Conservation (phyloP, 2,329 filamentous ascomycete species). For the Aspergillus intermedius region DNA sequence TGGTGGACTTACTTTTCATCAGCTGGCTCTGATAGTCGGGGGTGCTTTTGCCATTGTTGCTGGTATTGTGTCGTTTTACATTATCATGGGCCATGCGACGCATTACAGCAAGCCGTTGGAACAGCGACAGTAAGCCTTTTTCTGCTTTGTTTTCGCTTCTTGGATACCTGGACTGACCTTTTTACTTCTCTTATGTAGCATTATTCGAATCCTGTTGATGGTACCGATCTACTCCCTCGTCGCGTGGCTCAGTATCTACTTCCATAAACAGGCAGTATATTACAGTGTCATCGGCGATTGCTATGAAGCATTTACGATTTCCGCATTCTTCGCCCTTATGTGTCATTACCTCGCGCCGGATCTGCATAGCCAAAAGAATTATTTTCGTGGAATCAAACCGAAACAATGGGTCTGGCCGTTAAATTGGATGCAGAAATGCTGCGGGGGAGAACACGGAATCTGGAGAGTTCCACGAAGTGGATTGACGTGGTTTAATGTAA, state of each 20-base stretch:
- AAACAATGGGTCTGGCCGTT: slow-evolving; percentile 71
- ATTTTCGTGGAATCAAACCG: slow-evolving; percentile 63
- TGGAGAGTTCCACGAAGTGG: slow-evolving; percentile 73
- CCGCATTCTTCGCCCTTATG: slow-evolving; percentile 76
- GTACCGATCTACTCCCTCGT: slow-evolving; percentile 73
- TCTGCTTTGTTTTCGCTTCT: background rate
- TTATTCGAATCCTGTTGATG: slow-evolving; percentile 85
- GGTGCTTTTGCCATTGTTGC: slow-evolving; percentile 49
- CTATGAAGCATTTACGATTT: slow-evolving; percentile 84
- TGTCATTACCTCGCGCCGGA: slow-evolving; percentile 74
- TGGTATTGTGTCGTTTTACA: slow-evolving; percentile 44
- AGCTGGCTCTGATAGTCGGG: slow-evolving; percentile 49
- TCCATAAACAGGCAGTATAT: slow-evolving; percentile 72
- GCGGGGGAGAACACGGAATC: slow-evolving; percentile 60
- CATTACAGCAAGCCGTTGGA: slow-evolving; percentile 56
- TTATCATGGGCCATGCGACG: slow-evolving; percentile 53
- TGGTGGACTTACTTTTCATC: slow-evolving; percentile 49
- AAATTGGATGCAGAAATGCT: slow-evolving; percentile 63
- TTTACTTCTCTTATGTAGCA: slow-evolving; percentile 41
- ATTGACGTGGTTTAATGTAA: slow-evolving; percentile 79
- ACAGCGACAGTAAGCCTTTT: slow-evolving; percentile 49
- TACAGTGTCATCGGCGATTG: slow-evolving; percentile 75
- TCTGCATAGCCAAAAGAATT: slow-evolving; percentile 73
- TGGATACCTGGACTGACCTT: slow-evolving; percentile 1
- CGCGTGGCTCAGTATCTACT: slow-evolving; percentile 65